Base-by-base conservation (phyloP, 1,284 basidiomycete species). In the Rhodotorula glutinis region DNA sequence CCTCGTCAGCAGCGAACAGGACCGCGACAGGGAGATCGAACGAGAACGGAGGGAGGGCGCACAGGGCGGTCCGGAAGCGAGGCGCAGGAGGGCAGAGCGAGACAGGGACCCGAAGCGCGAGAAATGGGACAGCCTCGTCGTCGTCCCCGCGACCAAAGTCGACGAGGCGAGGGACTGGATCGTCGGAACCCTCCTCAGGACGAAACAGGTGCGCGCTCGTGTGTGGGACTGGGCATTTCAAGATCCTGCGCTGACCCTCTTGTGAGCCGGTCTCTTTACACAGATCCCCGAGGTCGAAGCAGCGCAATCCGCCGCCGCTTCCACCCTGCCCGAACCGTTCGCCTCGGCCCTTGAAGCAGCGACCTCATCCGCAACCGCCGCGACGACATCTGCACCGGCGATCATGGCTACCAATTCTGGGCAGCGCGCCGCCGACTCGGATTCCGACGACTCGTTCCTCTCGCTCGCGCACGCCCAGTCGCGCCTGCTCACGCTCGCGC, bases 141-240 rank as follows among this genome's bases (percentile, higher is more conserved):
- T 73, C 44, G 69, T 66, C 9, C 66, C 66, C 25, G 46, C 52
- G 3, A 49, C 44, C 29, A 46, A 53, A 14, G 66, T 68, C 46
- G 66, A 68, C 56, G 66, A 68, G 55, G 56, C 54, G 4, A 58
- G 55, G 43, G 71, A 73, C 46, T 73, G 69, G 69, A 53, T 73
- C 30, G 69, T 73, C 30, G 71, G 71, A 4, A 60, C 68, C 47
- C 55, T 73, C 9, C 43, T 71, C 5, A 30, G 71, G 38, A 73
- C 71, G 2, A 73, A 73, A 55, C 71, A 73, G 66, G 71, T 69
- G 38, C 40, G 66, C 23, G n/a, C n/a, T n/a, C n/a, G n/a, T n/a
- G n/a, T n/a, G n/a, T n/a, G n/a, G n/a, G n/a, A n/a, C n/a, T n/a
- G n/a, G n/a, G n/a, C n/a, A n/a, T n/a, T n/a, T n/a, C n/a, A n/a